Base-by-base conservation (phyloP, 2,329 filamentous ascomycete species). In the Plectosphaerella plurivora region DNA sequence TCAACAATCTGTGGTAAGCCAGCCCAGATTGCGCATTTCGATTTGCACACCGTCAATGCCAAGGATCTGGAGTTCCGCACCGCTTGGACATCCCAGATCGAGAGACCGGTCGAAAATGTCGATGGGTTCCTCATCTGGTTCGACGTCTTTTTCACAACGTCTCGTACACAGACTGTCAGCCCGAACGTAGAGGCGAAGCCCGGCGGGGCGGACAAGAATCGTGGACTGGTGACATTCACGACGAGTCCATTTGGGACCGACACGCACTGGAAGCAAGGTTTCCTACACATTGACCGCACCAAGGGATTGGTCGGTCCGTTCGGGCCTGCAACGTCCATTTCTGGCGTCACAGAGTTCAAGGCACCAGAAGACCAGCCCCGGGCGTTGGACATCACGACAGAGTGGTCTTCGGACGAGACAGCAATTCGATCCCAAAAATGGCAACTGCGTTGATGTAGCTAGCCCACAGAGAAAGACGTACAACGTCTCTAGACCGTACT, bases 81-180 rank as follows among this genome's bases (percentile, higher is more conserved):
- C 9, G 71, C 79, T 4, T 95, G 91, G 74, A 66, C 78, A 51
- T 79, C 84, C 10, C 79, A 74, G 15, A 64, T 94, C 6, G 78
- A 75, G 1, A 72, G 78, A 45, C 81, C 87, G 55, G 74, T 87
- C 51, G 83, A 88, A 54, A 73, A 77, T 2, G 73, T 97, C n/a
- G 91, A 97, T 64, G 93, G 90, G 5, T 96, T 91, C 68, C 78
- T 91, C 14, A 81, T 96, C 60, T 97, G 92, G 90, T 97, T 97
- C 66, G 93, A 97, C 67, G 93, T 88, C 22, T 94, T 94, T 75
- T 97, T 97, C 71, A 82, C 88, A 58, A 83, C 85, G 10, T 79
- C 81, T 0, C 73, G 78, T 36, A 71, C 77, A 36, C 71, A 77
- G 28, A 70, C 75, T 20, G 72, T 83, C 46, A 74, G 77, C 9